Base-by-base conservation (phyloP, 176 grass and related monocot genomes). In the Chrysopogon serrulatus region DNA sequence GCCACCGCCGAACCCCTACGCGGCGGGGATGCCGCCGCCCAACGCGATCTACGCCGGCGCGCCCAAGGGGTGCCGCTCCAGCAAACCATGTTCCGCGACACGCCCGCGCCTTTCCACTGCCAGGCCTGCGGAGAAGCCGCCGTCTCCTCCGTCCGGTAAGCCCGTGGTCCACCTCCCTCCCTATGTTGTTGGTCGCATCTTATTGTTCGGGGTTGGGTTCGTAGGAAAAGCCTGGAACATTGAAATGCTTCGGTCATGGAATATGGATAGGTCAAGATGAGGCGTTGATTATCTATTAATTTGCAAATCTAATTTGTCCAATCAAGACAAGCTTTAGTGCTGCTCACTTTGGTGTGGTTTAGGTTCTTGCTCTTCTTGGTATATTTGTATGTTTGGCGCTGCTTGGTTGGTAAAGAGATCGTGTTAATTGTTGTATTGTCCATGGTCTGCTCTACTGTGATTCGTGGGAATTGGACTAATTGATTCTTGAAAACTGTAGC, bases 41-140 rank as follows among this genome's bases (percentile, higher is more conserved):
- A 98, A 95, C 85, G 93, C 96, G 42, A 89, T 98, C 53, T 98
- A 91, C 66, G 73, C 83, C 71, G 93, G 96, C 57, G 96, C 85
- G 30, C 93, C 96, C 40, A 94, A 94, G 70, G 96, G 74, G 81
- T 96, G 45, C 93, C 93, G 1, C 82, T 99, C 74, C 96, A 96
- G 84, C 93, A 99, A 78, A 96, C 96, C 81, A 99, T 99, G 96
- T 99, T 94, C 82, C 93, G 85, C 72, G 96, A 99, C 86, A 99
- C 93, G 21, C 93, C 96, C 23, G 93, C 96, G 36, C 96, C 93
- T 11, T 99, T 99, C 87, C 84, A 93, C 82, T 96, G 96, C 84
- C 89, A 94, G 80, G 88, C 91, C 64, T 99, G 96, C 64, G 96
- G 93, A 7, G 84, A 78, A 12, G 88, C 96, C 21, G 93, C 87